Percentiles rank a stretch among this genome's conserved stretches.
phyloP scores from a whole-genome alignment of 495 filamentous ascomycete genomes.

The Baudoinia panamericana region DNA sequence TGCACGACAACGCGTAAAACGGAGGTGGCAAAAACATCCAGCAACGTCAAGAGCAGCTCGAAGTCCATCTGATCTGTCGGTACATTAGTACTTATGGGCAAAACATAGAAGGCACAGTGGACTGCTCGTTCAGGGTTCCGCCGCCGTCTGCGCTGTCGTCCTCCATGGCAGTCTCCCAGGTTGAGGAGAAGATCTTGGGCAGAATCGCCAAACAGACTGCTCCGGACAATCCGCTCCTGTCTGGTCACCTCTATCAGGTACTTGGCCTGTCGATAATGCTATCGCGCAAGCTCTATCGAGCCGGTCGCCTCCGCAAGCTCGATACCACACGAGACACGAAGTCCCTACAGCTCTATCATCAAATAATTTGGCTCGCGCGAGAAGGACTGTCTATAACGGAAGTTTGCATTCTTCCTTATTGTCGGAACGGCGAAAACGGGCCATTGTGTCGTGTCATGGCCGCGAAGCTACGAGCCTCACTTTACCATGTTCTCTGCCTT shows the following conservation, averaged over 20 bases:
- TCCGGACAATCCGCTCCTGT: slow-evolving; percentile 59
- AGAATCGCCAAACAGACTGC: slow-evolving; percentile 64
- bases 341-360: slow-evolving; percentile 71
- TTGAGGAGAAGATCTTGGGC: slow-evolving; percentile 93
- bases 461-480: slow-evolving; percentile 82
- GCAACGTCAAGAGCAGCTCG: too few species aligned
- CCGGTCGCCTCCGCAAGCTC: slow-evolving; percentile 68
- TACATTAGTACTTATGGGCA: too few species aligned
- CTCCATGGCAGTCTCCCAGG: slow-evolving; percentile 82
- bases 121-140: too few species aligned
- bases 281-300: slow-evolving; percentile 68
- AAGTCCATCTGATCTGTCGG: too few species aligned
- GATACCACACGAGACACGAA: slow-evolving; percentile 69
- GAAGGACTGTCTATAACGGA: slow-evolving; percentile 82
- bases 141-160: too few species aligned
- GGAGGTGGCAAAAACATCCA: too few species aligned
- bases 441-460: slow-evolving; percentile 57
- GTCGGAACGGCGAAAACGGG: slow-evolving; percentile 42
- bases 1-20: too few species aligned
- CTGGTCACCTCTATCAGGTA: slow-evolving; percentile 72
- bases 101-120: too few species aligned
- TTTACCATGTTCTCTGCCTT: slow-evolving; percentile 92
- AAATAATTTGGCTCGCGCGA: slow-evolving; percentile 89
- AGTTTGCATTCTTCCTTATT: slow-evolving; percentile 64
- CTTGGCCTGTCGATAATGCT: slow-evolving; percentile 83